Evolutionary conservation across 2,329 filamentous ascomycete genomes (phyloP).

Genomic region (Phyllosticta capitalensis): DNA sequence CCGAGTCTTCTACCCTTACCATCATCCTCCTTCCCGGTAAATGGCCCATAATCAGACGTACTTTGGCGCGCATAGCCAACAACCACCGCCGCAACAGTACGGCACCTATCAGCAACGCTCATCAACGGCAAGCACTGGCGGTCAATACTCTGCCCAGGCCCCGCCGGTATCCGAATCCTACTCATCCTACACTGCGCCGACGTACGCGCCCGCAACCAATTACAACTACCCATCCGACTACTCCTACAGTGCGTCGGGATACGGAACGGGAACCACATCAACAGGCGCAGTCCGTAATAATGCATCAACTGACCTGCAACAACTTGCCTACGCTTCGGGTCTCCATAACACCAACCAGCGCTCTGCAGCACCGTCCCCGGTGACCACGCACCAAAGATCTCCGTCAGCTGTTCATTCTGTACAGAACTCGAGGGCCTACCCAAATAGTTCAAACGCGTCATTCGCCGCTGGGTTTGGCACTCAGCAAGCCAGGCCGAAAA

Average conservation of each 20-base stretch:
- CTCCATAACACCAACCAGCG: slow-evolving; percentile 3
- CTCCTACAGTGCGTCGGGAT: slow-evolving; percentile 4
- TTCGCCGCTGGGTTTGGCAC: not conserved
- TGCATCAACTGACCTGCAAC: slow-evolving; percentile 3
- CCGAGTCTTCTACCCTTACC: not conserved
- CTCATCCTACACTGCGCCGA: not conserved
- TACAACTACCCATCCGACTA: slow-evolving; percentile 5
- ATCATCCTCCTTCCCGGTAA: not conserved
- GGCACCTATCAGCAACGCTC: not conserved
- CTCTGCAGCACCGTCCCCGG: not conserved
- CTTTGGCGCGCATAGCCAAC: not conserved
- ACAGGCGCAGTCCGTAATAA: not conserved
- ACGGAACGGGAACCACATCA: not conserved
- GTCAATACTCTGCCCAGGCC: not conserved
- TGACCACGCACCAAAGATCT: not conserved
- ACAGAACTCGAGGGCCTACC: not conserved
- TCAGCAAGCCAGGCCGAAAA: slow-evolving; percentile 1
- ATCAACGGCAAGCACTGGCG: not conserved
- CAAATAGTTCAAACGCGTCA: not conserved
- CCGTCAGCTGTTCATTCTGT: not conserved
- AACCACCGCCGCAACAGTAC: not conserved
- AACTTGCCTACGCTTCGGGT: slow-evolving; percentile 7
- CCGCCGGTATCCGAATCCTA: not conserved
- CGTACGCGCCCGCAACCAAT: not conserved
- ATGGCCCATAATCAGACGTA: slow-evolving; percentile 7